These are phyloP conservation scores for Macrolepiota fuliginosa DNA, from an alignment of 768 basidiomycete species.

Conservation along the genomic window DNA sequence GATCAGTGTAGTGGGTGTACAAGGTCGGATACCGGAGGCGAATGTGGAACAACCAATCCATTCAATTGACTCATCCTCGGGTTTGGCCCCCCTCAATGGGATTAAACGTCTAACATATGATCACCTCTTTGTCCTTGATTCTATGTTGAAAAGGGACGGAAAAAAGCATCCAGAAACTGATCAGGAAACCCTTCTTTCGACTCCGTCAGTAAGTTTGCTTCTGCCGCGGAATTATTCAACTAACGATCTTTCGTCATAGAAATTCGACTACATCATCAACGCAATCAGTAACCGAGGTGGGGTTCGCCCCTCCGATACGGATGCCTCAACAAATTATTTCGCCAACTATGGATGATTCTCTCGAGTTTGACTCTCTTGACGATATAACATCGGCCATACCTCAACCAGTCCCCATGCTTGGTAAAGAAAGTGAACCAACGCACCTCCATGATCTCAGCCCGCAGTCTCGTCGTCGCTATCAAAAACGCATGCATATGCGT, in stretches of 20 bases:
- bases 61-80: neutral
- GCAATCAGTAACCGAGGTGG: neutral
- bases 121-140: neutral
- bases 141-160: neutral
- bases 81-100: neutral
- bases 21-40: neutral
- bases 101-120: constrained; percentile 1
- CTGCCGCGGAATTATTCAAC: neutral
- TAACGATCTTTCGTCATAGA: neutral
- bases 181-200: neutral
- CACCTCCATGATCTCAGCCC: constrained; percentile 12
- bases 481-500: constrained; percentile 16
- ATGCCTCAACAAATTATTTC: neutral
- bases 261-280: neutral
- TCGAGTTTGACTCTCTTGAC: neutral
- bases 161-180: neutral
- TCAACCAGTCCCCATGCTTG: neutral
- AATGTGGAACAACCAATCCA: neutral
- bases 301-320: neutral
- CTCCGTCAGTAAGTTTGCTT: neutral
- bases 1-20: neutral
- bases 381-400: neutral
- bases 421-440: constrained; percentile 11
- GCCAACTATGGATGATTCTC: neutral
- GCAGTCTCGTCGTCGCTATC: constrained; percentile 13